Evolutionary conservation across 768 basidiomycete genomes (phyloP).

Genomic region (Sporobolomyces pararoseus): DNA sequence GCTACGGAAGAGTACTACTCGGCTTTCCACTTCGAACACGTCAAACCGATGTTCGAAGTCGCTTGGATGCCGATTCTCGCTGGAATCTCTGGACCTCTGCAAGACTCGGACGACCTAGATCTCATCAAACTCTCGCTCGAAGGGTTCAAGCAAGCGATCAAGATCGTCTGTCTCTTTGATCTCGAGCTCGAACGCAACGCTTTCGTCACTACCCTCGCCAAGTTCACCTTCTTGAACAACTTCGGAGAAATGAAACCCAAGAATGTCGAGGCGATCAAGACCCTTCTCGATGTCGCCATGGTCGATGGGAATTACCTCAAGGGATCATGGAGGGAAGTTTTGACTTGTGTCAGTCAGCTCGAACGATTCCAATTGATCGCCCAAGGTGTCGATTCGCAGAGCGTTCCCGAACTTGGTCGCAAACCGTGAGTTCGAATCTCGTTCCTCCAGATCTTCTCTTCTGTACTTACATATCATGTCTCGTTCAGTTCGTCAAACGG

Average conservation of each 20-base stretch:
- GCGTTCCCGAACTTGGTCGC: constrained; percentile 66
- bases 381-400: constrained; percentile 65
- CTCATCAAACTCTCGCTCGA: constrained; percentile 86
- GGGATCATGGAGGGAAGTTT: constrained; percentile 90
- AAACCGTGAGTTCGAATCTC: constrained; percentile 62
- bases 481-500: constrained; percentile 27
- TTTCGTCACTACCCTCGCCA: constrained; percentile 90
- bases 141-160: constrained; percentile 95
- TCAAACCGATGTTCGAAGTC: constrained; percentile 97
- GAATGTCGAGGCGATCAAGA: constrained; percentile 98
- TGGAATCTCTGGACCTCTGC: constrained; percentile 86
- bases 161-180: constrained; percentile 93
- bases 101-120: constrained; percentile 91
- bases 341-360: constrained; percentile 94
- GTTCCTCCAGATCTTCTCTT: not conserved
- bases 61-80: constrained; percentile 99
- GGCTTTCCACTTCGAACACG: constrained; percentile 92
- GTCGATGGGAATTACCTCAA: constrained; percentile 96
- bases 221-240: constrained; percentile 97
- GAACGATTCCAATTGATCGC: constrained; percentile 98
- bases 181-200: constrained; percentile 97
- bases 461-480: too few relatives aligned
- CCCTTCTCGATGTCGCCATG: constrained; percentile 87
- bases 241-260: constrained; percentile 98
- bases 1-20: constrained; percentile 80